phyloP scores from a whole-genome alignment of 2,329 filamentous ascomycete species.

The Venturia pyrina region DNA sequence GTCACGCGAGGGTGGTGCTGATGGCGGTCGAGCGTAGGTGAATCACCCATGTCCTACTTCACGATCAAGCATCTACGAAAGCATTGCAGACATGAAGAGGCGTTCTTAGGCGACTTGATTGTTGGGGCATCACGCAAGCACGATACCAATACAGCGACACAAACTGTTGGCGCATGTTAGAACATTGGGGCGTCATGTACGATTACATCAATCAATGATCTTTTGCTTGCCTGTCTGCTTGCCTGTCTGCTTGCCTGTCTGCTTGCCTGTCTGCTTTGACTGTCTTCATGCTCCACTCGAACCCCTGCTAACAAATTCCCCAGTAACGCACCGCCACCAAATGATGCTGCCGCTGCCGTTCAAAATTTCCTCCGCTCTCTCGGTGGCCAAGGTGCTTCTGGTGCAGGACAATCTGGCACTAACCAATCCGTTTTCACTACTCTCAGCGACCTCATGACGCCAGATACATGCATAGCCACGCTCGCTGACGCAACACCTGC shows the following conservation, averaged over 20 bases:
- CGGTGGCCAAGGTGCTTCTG: slow-evolving; percentile 34
- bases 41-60: slow-evolving; percentile 16
- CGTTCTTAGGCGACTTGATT: neutral
- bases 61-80: neutral
- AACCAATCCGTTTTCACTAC: slow-evolving; percentile 66
- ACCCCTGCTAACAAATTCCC: slow-evolving; percentile 31
- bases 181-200: neutral
- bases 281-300: slow-evolving; percentile 17
- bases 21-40: slow-evolving; percentile 99
- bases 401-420: slow-evolving; percentile 34
- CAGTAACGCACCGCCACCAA: slow-evolving; percentile 27
- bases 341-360: slow-evolving; percentile 67
- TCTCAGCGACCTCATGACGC: slow-evolving; percentile 73
- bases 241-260: neutral
- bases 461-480: slow-evolving; percentile 67
- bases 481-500: slow-evolving; percentile 56
- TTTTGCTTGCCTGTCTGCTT: neutral
- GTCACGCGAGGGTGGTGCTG: slow-evolving; percentile 83
- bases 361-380: slow-evolving; percentile 84
- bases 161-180: neutral
- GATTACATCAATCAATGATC: slow-evolving; percentile 5
- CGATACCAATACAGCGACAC: neutral
- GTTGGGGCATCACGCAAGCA: neutral
- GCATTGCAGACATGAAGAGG: neutral
- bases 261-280: neutral